Evolutionary conservation across 2,329 filamentous ascomycete species (phyloP), one percentile per base, ranked within the genome.

Genomic region (Simplicillium aogashimaense): DNA sequence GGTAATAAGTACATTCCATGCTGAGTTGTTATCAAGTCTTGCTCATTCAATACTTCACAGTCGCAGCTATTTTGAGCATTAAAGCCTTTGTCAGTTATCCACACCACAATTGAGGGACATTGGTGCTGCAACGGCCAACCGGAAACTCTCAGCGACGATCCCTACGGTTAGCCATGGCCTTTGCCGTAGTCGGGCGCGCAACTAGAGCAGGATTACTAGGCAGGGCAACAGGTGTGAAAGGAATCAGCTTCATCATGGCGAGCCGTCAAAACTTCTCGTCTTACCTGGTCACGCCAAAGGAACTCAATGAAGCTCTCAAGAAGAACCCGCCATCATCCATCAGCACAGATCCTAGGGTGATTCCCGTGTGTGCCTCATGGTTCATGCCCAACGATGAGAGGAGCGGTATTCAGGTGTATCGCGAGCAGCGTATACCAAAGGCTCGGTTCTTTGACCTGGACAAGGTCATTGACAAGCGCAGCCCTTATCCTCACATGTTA

Each of bases 381-480:
- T 98, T 95, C 57, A 76, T 98, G 47, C 92, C 92, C 47, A 97
- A 95, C 60, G 90, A 95, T 50, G 77, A 77, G 40, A 81, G 88
- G 45, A 85, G 77, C 37, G 92, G 92, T 40, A 78, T 84, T 50
- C 73, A 92, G 47, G 78, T 82, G 34, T 98, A 90, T 69, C 76
- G 80, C 49, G 76, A 86, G 57, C 77, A 81, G 56, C 86, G 87
- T 53, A 92, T 98, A 47, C 90, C 89, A 16, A 81, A 82, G 54
- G 83, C 92, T 1, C 84, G 88, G 28, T 98, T 97, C 75, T 98
- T 98, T 61, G 89, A 98, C 61, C 74, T 98, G 40, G 92, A 98
- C 63, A 86, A 80, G 53, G 76, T 95, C 57, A 87, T 92, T 54
- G 89, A 98, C 63, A 80, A 81, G 48, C 78, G 79, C 51, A 94